These are phyloP conservation scores for Puya raimondii DNA, from an alignment of 176 grass and related monocot genomes.

Conservation along the genomic window DNA sequence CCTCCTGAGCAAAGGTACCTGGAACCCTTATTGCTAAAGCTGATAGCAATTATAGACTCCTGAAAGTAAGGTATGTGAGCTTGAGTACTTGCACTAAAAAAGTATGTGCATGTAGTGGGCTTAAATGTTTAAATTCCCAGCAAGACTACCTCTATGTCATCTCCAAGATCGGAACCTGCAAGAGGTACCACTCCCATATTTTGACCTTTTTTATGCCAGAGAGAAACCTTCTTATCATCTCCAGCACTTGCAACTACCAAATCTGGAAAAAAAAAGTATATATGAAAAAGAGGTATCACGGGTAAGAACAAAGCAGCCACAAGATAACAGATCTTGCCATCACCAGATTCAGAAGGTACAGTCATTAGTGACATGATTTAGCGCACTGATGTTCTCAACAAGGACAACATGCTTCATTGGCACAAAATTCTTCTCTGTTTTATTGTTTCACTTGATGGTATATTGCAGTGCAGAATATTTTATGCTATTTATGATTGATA, in stretches of 20 bases:
- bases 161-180: conserved; percentile 57
- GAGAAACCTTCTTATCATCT: conserved; percentile 93
- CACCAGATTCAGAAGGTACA: background rate
- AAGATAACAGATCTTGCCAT: background rate
- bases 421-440: background rate
- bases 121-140: too few species aligned
- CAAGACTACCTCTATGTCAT: conserved; percentile 69
- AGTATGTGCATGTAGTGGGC: too few species aligned
- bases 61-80: conserved; percentile 27
- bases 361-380: background rate
- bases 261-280: conserved; percentile 46
- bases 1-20: conserved; percentile 96
- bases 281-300: background rate
- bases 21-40: conserved; percentile 97
- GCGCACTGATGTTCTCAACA: background rate
- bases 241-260: conserved; percentile 84
- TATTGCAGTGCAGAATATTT: too few species aligned
- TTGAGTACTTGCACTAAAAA: background rate
- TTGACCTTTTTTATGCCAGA: conserved; percentile 89
- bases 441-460: too few species aligned
- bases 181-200: conserved; percentile 69
- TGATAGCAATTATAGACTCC: conserved; percentile 90
- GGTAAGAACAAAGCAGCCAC: background rate
- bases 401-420: background rate
- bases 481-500: too few species aligned